Base-by-base conservation (phyloP, 2,329 filamentous ascomycete genomes). In the Scytalidium lignicola region DNA sequence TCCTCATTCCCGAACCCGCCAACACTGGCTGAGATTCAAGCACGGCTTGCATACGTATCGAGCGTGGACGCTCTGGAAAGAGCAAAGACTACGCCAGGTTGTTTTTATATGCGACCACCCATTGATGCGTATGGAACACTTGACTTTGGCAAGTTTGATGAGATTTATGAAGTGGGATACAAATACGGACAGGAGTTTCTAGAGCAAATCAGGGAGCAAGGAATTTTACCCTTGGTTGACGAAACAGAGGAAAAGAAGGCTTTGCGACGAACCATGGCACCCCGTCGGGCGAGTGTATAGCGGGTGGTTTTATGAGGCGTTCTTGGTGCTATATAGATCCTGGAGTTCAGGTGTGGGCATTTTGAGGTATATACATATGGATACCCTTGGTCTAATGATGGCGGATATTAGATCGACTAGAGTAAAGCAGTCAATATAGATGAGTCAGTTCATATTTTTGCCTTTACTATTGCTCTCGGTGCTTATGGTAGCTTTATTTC, bases 141-240 rank as follows among this genome's bases (percentile, higher is more conserved):
- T 23, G 93, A 99, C 51, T 99, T 99, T 73, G 88, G 84, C 53
- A 96, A 95, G 67, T 99, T 99, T 67, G 92, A 97, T 62, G 95
- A 99, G 74, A 92, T 99, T 47, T 96, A 95, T 62, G 78, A 86
- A 58, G 78, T 96, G 10, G 95, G 93, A 1, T 95, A 96, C 68
- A 77, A 80, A 48, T 99, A 85, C 63, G 93, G 90, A 3, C 85
- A 86, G 65, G 82, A 89, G 47, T 96, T 86, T 65, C 68, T 99
- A 56, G 81, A 82, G 47, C 78, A 83, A 58, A 72, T 97, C 65
- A 84, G 83, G 63, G 87, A 88, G 37, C 78, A 95, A 60, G 92
- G 92, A 0, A 78, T 86, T 37, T 70, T 99, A 57, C 80, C 80
- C 20, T 60, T 87, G 42, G 76, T 80, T 44, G 83, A 86, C 61